These are phyloP conservation scores for Pleurostoma richardsiae DNA, from an alignment of 2,329 filamentous ascomycete species.

Conservation along the genomic window DNA sequence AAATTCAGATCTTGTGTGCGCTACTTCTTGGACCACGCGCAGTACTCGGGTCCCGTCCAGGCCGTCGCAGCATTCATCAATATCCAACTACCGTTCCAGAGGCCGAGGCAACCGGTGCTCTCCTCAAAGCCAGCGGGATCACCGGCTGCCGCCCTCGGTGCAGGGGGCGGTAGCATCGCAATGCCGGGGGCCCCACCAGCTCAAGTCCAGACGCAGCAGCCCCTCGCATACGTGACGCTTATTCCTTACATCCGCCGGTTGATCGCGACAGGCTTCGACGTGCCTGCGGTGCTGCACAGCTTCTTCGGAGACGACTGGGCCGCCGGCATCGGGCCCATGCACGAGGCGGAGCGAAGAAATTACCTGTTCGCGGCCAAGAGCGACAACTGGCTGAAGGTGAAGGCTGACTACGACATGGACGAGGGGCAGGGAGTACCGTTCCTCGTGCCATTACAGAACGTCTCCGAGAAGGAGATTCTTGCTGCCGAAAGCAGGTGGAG, in stretches of 20 bases:
- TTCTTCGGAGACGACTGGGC: conserved; percentile 96
- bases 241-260: conserved; percentile 87
- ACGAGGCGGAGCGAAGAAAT: conserved; percentile 87
- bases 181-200: conserved; percentile 6
- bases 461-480: conserved; percentile 74
- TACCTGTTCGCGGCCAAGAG: conserved; percentile 95
- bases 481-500: conserved; percentile 84
- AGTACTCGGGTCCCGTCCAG: conserved; percentile 77
- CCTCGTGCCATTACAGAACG: conserved; percentile 72
- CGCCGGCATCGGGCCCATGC: conserved; percentile 72
- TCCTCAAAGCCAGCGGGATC: conserved; percentile 30
- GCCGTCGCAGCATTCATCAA: conserved; percentile 88
- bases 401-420: conserved; percentile 83
- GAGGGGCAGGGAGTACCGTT: conserved; percentile 83
- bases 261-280: conserved; percentile 88
- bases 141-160: conserved; percentile 23
- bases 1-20: conserved; percentile 84
- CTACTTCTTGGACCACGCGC: conserved; percentile 89
- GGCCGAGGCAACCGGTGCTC: conserved; percentile 38
- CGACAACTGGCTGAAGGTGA: conserved; percentile 83
- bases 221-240: conserved; percentile 52
- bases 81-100: conserved; percentile 85
- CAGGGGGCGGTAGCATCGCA: conserved; percentile 18
- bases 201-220: conserved; percentile 9
- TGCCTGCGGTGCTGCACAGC: conserved; percentile 78